Percentiles rank a stretch among this genome's conserved stretches.
These are phyloP conservation scores for Infundibulicybe gibba DNA, from an alignment of 768 basidiomycete species.

Conservation along the genomic window DNA sequence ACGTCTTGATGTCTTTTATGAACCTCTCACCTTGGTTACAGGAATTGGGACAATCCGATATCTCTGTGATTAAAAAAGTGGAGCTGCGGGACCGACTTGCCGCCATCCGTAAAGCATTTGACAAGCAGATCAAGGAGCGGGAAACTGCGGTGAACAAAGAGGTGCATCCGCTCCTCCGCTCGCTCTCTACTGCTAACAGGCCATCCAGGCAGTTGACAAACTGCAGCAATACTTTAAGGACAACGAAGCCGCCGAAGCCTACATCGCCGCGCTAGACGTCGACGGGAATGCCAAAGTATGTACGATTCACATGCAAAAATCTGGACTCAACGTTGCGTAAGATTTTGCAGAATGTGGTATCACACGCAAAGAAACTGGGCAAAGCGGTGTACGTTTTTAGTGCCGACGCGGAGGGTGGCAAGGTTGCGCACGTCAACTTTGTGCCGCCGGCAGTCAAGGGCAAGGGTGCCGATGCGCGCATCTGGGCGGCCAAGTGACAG, in stretches of 20 bases:
- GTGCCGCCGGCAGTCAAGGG: conserved; percentile 57
- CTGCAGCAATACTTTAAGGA: conserved; percentile 74
- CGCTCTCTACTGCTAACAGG: not conserved
- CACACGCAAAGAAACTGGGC: conserved; percentile 73
- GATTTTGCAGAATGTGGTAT: conserved; percentile 73
- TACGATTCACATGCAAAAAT: not conserved
- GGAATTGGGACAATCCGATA: conserved; percentile 89
- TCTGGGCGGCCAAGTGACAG: conserved; percentile 83
- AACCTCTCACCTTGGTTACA: conserved; percentile 23
- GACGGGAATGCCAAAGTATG: conserved; percentile 84
- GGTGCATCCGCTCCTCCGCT: conserved; percentile 33
- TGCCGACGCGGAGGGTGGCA: conserved; percentile 60
- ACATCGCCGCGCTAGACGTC: conserved; percentile 68
- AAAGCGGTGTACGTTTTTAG: conserved; percentile 92
- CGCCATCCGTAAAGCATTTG: conserved; percentile 74
- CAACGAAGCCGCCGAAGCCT: conserved; percentile 66
- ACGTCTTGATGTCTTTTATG: not conserved
- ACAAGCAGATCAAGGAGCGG: conserved; percentile 81
- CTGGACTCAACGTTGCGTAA: conserved; percentile 19
- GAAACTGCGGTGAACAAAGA: conserved; percentile 75
- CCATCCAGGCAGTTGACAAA: conserved; percentile 60
- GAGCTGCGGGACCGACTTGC: conserved; percentile 73
- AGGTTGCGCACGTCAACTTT: conserved; percentile 86
- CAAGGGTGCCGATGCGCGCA: conserved; percentile 75
- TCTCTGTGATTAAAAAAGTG: conserved; percentile 81